Base-by-base conservation (phyloP, 768 basidiomycete species). In the Lentinula raphanica region DNA sequence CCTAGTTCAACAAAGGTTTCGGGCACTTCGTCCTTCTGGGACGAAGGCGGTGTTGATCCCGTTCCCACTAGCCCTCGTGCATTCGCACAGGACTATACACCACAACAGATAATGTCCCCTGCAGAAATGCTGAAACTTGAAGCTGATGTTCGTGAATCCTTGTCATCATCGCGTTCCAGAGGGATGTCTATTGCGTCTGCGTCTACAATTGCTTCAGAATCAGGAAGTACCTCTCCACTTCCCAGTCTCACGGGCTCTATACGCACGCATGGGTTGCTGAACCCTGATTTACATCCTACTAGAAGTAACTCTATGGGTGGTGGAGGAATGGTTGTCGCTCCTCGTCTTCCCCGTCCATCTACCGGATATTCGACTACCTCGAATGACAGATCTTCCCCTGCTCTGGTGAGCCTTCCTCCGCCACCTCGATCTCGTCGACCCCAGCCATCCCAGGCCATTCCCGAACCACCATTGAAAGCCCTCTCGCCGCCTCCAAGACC, bases 71-170 rank as follows among this genome's bases (percentile, higher is more conserved):
- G 76, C 58, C 74, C 76, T 48, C 60, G 61, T 5, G 55, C 59
- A 23, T 56, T 66, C 8, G 59, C 62, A 3, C 62, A 69, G 15
- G 85, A 86, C 28, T 84, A 85, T 67, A 74, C 71, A 4, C 84
- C 85, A 7, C 83, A 86, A 65, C 80, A 80, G 39, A 88, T 88
- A 60, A 79, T 88, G 79, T 83, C 85, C 15, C 81, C 84, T 23
- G 84, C 82, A 17, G 84, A 87, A 57, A 78, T 87, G 74, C 76
- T 82, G 21, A 76, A 78, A 67, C 70, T 88, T 9, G 86, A 87
- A 64, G 83, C 80, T 42, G 74, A 77, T 68, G 64, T 80, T 59
- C 45, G 69, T 63, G 66, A 53, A 15, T 57, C 63, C 46, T 62
- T 63, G 50, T 56, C 65, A 50, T 65, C 64, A 49, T 59, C 64